phyloP scores from a whole-genome alignment of 305 asterid genomes.

The Rubia tinctorum region DNA sequence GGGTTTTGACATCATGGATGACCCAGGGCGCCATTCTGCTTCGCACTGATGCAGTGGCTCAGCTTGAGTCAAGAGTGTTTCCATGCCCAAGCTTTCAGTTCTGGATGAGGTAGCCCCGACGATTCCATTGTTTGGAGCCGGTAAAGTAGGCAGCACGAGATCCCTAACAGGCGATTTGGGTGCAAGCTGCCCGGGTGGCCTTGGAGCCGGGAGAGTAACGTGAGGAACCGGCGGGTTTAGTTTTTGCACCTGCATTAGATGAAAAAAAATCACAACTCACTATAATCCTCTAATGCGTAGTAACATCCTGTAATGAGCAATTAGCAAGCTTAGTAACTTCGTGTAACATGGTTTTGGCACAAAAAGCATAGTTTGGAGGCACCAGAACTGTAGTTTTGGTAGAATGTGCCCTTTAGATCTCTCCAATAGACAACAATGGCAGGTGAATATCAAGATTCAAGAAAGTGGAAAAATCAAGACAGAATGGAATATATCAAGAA shows the following conservation, averaged over 20 bases:
- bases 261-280: neutral
- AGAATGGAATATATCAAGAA: neutral
- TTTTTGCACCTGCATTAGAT: slow-evolving; percentile 24
- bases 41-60: slow-evolving; percentile 37
- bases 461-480: neutral
- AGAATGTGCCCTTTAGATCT: too few species aligned
- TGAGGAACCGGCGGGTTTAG: slow-evolving; percentile 16
- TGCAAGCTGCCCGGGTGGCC: slow-evolving; percentile 11
- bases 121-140: slow-evolving; percentile 26
- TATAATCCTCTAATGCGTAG: neutral
- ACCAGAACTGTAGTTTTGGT: too few species aligned
- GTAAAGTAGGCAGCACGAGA: slow-evolving; percentile 38
- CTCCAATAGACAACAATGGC: too few species aligned
- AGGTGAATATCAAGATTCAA: too few species aligned
- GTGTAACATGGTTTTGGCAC: too few species aligned
- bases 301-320: too few species aligned
- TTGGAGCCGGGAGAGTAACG: neutral
- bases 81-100: slow-evolving; percentile 77
- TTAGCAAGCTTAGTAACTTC: too few species aligned
- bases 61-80: slow-evolving; percentile 36
- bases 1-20: slow-evolving; percentile 33
- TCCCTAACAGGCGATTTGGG: slow-evolving; percentile 32
- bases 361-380: too few species aligned
- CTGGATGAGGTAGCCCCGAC: slow-evolving; percentile 49
- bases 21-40: slow-evolving; percentile 13